Conservation (phyloP, 2,329 filamentous ascomycete species). For the Salinomyces thailandicus region DNA sequence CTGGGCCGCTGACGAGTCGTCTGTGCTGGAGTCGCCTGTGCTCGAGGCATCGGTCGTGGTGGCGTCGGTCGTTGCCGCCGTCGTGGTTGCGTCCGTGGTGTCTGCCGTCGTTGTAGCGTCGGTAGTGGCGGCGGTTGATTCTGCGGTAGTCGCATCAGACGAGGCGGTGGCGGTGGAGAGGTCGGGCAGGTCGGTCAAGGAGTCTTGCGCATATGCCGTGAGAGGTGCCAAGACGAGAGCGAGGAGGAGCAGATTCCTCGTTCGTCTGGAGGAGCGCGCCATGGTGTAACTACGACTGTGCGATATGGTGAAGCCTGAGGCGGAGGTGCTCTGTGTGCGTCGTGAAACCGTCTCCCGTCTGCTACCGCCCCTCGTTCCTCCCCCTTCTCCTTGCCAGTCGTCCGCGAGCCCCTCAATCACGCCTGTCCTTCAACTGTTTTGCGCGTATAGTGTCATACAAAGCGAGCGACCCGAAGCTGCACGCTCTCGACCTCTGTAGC, state of each 20-base stretch:
- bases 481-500: background rate
- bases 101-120: background rate
- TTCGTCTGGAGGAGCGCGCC: constrained; percentile 4
- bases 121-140: constrained; percentile 9
- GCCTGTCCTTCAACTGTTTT: too few species aligned
- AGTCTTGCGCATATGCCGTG: constrained; percentile 10
- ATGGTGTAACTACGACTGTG: constrained; percentile 6
- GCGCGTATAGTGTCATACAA: too few species aligned
- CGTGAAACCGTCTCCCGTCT: background rate
- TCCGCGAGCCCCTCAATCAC: too few species aligned
- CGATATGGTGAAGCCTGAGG: too few species aligned
- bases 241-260: constrained; percentile 13
- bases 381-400: background rate
- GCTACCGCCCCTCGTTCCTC: background rate
- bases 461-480: too few species aligned
- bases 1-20: constrained; percentile 8
- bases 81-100: constrained; percentile 11
- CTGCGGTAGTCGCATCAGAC: constrained; percentile 9
- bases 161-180: constrained; percentile 17
- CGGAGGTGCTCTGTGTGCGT: background rate
- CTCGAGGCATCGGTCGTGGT: background rate
- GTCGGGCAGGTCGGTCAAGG: constrained; percentile 17
- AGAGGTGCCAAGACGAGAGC: constrained; percentile 8
- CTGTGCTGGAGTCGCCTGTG: background rate
- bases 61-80: constrained; percentile 15